These are phyloP conservation scores for Claviceps humidiphila DNA, from an alignment of 2,329 filamentous ascomycete genomes.

Conservation along the genomic window DNA sequence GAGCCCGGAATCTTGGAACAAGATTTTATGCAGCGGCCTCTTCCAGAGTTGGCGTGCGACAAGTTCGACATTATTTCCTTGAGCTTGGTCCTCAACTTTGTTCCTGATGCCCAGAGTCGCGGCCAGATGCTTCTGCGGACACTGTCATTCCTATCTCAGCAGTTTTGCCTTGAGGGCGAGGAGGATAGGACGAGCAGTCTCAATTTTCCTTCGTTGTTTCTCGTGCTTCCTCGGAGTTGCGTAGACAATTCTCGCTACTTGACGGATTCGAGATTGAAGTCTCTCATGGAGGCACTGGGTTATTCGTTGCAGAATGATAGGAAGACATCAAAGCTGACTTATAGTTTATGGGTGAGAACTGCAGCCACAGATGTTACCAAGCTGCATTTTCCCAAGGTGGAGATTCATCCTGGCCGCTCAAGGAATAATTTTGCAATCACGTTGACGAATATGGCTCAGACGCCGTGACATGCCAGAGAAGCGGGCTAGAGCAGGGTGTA, in stretches of 20 bases:
- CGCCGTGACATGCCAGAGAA: slow-evolving; percentile 3
- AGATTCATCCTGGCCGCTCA: slow-evolving; percentile 58
- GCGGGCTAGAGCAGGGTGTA: background rate
- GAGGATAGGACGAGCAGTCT: slow-evolving; percentile 11
- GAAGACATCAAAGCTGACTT: slow-evolving; percentile 69
- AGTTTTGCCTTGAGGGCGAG: background rate
- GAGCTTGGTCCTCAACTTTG: slow-evolving; percentile 88
- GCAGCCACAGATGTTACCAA: slow-evolving; percentile 7
- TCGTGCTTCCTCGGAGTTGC: slow-evolving; percentile 82
- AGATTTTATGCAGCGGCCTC: slow-evolving; percentile 82
- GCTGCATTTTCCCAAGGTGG: slow-evolving; percentile 43
- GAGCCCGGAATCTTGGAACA: slow-evolving; percentile 69
- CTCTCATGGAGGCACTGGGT: slow-evolving; percentile 66
- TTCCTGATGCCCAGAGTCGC: slow-evolving; percentile 59
- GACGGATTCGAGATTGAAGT: slow-evolving; percentile 51
- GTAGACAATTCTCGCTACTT: slow-evolving; percentile 85
- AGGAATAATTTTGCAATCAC: slow-evolving; percentile 90
- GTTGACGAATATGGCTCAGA: slow-evolving; percentile 24
- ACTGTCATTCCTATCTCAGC: slow-evolving; percentile 48
- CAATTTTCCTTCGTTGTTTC: slow-evolving; percentile 59
- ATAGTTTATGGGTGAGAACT: slow-evolving; percentile 65
- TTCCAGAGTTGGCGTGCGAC: slow-evolving; percentile 48
- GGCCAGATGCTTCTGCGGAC: slow-evolving; percentile 79
- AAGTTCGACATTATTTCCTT: slow-evolving; percentile 83
- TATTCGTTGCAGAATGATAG: slow-evolving; percentile 56